Percentiles rank a stretch among this genome's conserved stretches.
These are phyloP conservation scores for Pichia occidentalis DNA, from an alignment of 805 yeast species.

Conservation along the genomic window DNA sequence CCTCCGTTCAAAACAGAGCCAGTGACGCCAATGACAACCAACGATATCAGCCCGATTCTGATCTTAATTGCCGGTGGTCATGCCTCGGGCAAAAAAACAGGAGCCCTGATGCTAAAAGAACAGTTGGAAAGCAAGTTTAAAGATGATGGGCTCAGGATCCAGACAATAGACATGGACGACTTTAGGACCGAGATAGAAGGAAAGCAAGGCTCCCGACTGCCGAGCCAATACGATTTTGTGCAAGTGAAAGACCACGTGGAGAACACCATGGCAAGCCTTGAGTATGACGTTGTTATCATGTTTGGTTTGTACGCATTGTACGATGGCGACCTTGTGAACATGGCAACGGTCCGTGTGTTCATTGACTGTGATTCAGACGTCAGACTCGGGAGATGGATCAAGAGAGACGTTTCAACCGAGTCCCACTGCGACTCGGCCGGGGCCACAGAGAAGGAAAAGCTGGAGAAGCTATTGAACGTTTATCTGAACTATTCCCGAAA, in stretches of 20 bases:
- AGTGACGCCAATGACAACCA: neutral
- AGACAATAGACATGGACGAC: slow-evolving; percentile 23
- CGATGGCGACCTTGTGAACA: slow-evolving; percentile 45
- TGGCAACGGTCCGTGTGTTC: slow-evolving; percentile 63
- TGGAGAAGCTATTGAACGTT: slow-evolving; percentile 34
- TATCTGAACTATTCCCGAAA: slow-evolving; percentile 55
- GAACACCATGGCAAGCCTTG: slow-evolving; percentile 3
- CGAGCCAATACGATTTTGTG: slow-evolving; percentile 37
- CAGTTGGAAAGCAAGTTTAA: slow-evolving; percentile 21
- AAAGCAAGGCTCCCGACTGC: slow-evolving; percentile 21
- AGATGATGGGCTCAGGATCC: slow-evolving; percentile 12
- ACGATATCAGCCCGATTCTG: slow-evolving; percentile 13
- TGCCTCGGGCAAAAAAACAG: slow-evolving; percentile 30
- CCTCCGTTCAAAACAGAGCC: too few species aligned
- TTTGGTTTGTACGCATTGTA: slow-evolving; percentile 79
- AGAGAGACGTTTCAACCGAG: slow-evolving; percentile 24
- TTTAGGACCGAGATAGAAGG: slow-evolving; percentile 8
- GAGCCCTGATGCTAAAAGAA: slow-evolving; percentile 18
- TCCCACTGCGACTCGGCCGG: too few species aligned
- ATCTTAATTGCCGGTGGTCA: slow-evolving; percentile 33
- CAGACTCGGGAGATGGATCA: slow-evolving; percentile 73
- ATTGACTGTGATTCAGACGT: slow-evolving; percentile 83
- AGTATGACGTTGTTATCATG: slow-evolving; percentile 39
- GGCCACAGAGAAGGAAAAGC: too few species aligned
- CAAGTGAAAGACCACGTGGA: slow-evolving; percentile 19